A percentile compares a stretch with the other conserved stretches of the same genome.
Conservation (phyloP, 257 asterid genomes). For the Solanum lignicaule region DNA sequence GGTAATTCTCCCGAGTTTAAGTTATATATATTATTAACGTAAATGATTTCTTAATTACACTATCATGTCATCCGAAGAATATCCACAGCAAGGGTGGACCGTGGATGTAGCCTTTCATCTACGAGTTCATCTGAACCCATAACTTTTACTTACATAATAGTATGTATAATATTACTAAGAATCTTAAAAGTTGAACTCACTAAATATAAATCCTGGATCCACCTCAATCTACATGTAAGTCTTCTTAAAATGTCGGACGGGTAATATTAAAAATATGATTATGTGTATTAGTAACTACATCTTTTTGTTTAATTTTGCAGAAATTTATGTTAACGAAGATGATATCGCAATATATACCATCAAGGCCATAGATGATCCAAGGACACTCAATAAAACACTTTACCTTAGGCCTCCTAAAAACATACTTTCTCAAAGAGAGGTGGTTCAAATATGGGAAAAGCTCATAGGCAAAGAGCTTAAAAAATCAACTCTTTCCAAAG, state of each 20-base stretch:
- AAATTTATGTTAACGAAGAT: constrained; percentile 19
- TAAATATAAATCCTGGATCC: not conserved
- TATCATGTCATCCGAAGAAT: not conserved
- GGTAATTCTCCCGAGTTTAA: constrained; percentile 1
- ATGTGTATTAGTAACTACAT: not conserved
- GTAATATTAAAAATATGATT: not conserved
- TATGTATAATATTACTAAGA: not conserved
- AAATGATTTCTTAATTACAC: not conserved
- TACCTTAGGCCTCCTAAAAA: constrained; percentile 25
- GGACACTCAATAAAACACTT: constrained; percentile 25
- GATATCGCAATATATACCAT: constrained; percentile 27
- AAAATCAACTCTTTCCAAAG: constrained; percentile 9
- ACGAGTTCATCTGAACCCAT: not conserved
- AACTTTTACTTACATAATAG: not conserved
- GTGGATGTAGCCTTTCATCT: not conserved
- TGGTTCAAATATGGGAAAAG: constrained; percentile 24
- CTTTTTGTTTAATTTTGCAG: not conserved
- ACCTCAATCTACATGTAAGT: not conserved
- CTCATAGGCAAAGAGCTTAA: constrained; percentile 14
- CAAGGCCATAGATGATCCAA: constrained; percentile 23
- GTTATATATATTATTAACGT: no score
- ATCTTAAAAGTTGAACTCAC: not conserved
- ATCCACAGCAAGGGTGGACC: not conserved
- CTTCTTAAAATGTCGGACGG: not conserved
- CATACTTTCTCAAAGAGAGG: constrained; percentile 21